Base-by-base conservation (phyloP, 345 rosid species). In the Heritiera fomes region DNA sequence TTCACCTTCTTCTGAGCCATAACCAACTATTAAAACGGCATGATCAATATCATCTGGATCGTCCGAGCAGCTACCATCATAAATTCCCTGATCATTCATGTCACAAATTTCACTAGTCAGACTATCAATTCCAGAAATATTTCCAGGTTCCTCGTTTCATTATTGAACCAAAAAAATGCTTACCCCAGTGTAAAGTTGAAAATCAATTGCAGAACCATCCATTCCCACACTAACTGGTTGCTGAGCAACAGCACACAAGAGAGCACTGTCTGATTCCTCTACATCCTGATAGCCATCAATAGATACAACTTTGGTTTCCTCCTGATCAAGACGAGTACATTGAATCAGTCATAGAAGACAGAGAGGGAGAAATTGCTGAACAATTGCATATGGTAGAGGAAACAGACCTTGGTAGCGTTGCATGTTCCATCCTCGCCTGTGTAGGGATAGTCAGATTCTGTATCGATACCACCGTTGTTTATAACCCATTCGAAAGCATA, bases 161-260 rank as follows among this genome's bases (percentile, higher is more conserved):
- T 70, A 45, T 6, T 0, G 55, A 7, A 18, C 41, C 30, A 50
- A 12, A 34, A 23, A 6, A 47, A 63, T 34, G 66, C 91, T 82
- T 88, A 94, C 97, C 41, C 93, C 79, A 0, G 93, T 86, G 58
- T 94, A 93, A 0, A 93, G 90, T 66, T 94, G 97, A 80, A 94
- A 93, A 81, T 90, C 98, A 7, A 84, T 64, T 7, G 97, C 84
- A 62, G 97, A 90, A 10, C 88, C 97, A 79, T 89, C 98, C 10
- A 95, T 89, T 2, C 94, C 87, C 3, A 89, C 98, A 56, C 95
- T 90, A 43, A 92, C 76, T 3, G 94, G 98, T 68, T 93, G 98
- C 32, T 92, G 86, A 66, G 80, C 90, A 28, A 84, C 79, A 0
- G 97, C 98, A 79, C 94, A 93, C 58, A 77, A 72, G 32, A 95